These are phyloP conservation scores for Priceomyces fermenticarens DNA, from an alignment of 805 yeast genomes.

Conservation along the genomic window DNA sequence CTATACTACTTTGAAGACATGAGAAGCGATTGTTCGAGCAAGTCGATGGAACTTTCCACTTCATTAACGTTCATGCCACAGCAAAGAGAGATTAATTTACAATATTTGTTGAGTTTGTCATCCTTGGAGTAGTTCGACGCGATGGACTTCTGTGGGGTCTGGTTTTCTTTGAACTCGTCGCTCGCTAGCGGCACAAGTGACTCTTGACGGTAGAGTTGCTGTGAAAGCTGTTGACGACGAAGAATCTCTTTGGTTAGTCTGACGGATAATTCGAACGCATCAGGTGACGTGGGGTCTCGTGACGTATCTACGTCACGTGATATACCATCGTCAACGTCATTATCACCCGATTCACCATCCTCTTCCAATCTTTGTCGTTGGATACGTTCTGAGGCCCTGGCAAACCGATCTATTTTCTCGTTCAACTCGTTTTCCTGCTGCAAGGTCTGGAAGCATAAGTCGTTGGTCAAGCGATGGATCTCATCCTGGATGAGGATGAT, in stretches of 20 bases:
- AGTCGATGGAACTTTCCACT: conserved; percentile 40
- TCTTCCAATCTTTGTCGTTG: background rate
- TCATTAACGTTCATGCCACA: conserved; percentile 42
- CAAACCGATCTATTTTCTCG: conserved; percentile 8
- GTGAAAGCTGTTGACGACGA: conserved; percentile 15
- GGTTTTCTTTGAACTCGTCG: conserved; percentile 14
- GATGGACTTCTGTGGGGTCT: conserved; percentile 9
- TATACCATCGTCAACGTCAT: too few species aligned
- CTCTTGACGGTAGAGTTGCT: conserved; percentile 16
- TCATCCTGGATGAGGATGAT: conserved; percentile 41
- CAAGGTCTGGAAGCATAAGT: conserved; percentile 33
- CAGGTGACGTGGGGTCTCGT: too few species aligned
- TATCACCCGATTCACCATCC: too few species aligned
- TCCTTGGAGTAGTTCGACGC: conserved; percentile 25
- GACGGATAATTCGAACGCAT: conserved; percentile 17
- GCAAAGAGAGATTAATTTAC: conserved; percentile 38
- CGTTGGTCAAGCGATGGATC: conserved; percentile 36
- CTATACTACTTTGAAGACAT: conserved; percentile 13
- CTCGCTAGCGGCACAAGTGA: conserved; percentile 19
- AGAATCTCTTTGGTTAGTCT: conserved; percentile 27
- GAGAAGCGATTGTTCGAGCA: conserved; percentile 38
- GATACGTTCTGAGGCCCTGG: conserved; percentile 9
- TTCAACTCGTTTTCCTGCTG: conserved; percentile 29
- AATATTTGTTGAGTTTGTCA: conserved; percentile 37
- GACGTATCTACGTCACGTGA: too few species aligned